phyloP scores from a whole-genome alignment of 1,284 basidiomycete species.

The Somion occarium region DNA sequence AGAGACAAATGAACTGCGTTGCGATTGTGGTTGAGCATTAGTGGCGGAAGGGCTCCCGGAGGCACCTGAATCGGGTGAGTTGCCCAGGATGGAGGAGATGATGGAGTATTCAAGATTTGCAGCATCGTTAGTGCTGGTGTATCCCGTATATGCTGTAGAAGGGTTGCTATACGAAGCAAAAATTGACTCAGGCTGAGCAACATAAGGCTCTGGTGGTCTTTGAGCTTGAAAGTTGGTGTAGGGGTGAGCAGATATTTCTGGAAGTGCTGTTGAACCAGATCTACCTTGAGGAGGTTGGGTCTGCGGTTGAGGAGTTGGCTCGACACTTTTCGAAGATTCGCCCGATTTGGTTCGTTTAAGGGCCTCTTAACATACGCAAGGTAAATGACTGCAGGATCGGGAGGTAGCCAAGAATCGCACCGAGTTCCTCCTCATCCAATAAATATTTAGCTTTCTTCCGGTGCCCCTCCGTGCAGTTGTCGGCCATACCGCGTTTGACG shows the following conservation, averaged over 20 bases:
- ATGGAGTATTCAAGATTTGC: slow-evolving; percentile 92
- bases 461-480: slow-evolving; percentile 89
- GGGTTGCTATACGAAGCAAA: slow-evolving; percentile 53
- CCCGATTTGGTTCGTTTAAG: slow-evolving; percentile 51
- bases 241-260: neutral
- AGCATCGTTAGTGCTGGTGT: slow-evolving; percentile 73
- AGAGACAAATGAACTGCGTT: slow-evolving; percentile 14
- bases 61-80: slow-evolving; percentile 53
- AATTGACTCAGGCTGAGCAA: slow-evolving; percentile 48
- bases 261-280: slow-evolving; percentile 21
- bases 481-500: slow-evolving; percentile 87
- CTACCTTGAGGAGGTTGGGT: neutral
- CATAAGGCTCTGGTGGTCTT: slow-evolving; percentile 25
- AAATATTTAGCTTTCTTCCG: slow-evolving; percentile 98
- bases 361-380: slow-evolving; percentile 40
- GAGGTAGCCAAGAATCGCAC: slow-evolving; percentile 40
- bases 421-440: slow-evolving; percentile 86
- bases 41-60: slow-evolving; percentile 29
- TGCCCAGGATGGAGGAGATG: slow-evolving; percentile 85
- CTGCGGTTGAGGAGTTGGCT: slow-evolving; percentile 20
- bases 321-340: slow-evolving; percentile 22
- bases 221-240: slow-evolving; percentile 9
- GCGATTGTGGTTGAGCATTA: slow-evolving; percentile 10
- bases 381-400: slow-evolving; percentile 10
- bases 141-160: slow-evolving; percentile 54